phyloP scores from a whole-genome alignment of 345 rosid species.

The Hevea brasiliensis region DNA sequence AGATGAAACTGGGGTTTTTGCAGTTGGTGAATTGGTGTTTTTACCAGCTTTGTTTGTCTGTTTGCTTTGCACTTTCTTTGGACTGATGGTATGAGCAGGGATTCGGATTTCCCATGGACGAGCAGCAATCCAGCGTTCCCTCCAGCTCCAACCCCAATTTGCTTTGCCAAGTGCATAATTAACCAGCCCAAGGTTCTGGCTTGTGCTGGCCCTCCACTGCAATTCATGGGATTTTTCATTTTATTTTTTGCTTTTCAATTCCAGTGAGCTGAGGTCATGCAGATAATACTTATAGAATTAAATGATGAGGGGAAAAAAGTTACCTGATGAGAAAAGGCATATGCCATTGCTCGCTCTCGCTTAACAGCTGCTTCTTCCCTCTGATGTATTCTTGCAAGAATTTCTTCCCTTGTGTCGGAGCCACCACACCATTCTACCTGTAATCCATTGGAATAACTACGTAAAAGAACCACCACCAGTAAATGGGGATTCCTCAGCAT shows the following conservation, averaged over 20 bases:
- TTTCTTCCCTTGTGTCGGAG: slow-evolving; percentile 64
- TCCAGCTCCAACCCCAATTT: slow-evolving; percentile 99
- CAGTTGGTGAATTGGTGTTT: slow-evolving; percentile 40
- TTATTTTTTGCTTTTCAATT: background rate
- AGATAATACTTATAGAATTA: slow-evolving; percentile 1
- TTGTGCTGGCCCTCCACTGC: slow-evolving; percentile 85
- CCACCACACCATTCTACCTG: slow-evolving; percentile 98
- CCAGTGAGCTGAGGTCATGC: background rate
- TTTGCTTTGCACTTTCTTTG: slow-evolving; percentile 52
- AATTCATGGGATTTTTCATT: slow-evolving; percentile 12
- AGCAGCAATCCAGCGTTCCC: slow-evolving; percentile 88
- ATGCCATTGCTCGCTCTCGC: slow-evolving; percentile 93
- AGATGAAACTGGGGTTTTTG: too few relatives aligned
- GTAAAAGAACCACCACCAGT: background rate
- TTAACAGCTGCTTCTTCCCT: slow-evolving; percentile 89
- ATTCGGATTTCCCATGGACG: slow-evolving; percentile 90
- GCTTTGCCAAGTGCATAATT: slow-evolving; percentile 64
- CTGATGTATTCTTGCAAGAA: slow-evolving; percentile 66
- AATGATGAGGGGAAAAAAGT: background rate
- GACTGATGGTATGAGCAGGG: slow-evolving; percentile 40
- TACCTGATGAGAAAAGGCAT: slow-evolving; percentile 98
- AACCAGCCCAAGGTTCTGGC: slow-evolving; percentile 42
- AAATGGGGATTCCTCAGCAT: background rate
- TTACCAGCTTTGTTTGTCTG: slow-evolving; percentile 43
- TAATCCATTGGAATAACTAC: slow-evolving; percentile 26